These are phyloP conservation scores for Hypoxylon sp. DNA, from an alignment of 2,329 filamentous ascomycete genomes.

Conservation along the genomic window DNA sequence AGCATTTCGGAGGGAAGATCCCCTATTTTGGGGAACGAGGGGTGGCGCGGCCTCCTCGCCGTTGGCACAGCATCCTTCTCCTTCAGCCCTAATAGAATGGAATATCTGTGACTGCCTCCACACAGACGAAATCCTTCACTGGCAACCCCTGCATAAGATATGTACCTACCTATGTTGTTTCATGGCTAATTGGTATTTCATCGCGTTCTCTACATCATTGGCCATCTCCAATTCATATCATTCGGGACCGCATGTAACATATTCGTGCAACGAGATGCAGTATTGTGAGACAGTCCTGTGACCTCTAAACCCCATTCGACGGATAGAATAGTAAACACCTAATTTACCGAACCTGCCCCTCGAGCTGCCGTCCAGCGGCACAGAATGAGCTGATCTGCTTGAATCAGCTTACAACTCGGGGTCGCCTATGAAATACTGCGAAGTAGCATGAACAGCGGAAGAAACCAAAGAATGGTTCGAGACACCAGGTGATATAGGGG, in stretches of 20 bases:
- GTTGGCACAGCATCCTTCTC: slow-evolving; percentile 4
- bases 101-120: background rate
- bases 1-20: background rate
- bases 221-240: background rate
- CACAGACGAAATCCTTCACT: background rate
- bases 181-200: slow-evolving; percentile 2
- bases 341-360: slow-evolving; percentile 24
- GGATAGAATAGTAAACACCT: slow-evolving; percentile 3
- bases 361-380: slow-evolving; percentile 26
- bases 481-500: background rate
- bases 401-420: slow-evolving; percentile 38
- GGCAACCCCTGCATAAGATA: background rate
- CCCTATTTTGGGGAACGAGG: slow-evolving; percentile 1
- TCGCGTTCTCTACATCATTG: slow-evolving; percentile 3
- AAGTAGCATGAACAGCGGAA: background rate
- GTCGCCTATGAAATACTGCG: slow-evolving; percentile 9
- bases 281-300: slow-evolving; percentile 13
- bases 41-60: background rate
- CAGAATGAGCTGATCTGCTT: slow-evolving; percentile 21
- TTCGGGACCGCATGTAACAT: slow-evolving; percentile 30
- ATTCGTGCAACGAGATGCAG: slow-evolving; percentile 8
- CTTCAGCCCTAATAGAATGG: slow-evolving; percentile 4
- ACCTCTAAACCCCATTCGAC: slow-evolving; percentile 14
- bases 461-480: slow-evolving; percentile 8
- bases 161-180: background rate